phyloP scores from a whole-genome alignment of 148 eudicot species.

The Polygonum maritimum region DNA sequence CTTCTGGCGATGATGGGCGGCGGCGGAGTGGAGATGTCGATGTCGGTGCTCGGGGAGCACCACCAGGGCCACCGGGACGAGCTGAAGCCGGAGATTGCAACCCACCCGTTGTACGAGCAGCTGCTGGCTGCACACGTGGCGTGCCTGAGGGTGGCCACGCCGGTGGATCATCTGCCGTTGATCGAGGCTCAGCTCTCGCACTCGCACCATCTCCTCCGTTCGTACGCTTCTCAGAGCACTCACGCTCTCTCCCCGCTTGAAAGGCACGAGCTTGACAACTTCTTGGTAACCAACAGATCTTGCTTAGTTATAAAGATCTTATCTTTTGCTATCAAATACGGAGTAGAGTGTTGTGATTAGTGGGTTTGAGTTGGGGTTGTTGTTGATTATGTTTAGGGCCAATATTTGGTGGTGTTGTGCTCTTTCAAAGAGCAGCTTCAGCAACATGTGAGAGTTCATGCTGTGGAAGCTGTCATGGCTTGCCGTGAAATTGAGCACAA shows the following conservation, averaged over 20 bases:
- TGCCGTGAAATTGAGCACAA: constrained; percentile 91
- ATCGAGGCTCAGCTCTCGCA: constrained; percentile 78
- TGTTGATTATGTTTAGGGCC: constrained; percentile 31
- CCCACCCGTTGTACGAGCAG: constrained; percentile 80
- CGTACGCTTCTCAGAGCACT: constrained; percentile 44
- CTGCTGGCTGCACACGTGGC: constrained; percentile 75
- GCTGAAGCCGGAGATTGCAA: constrained; percentile 59
- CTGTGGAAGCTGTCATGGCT: constrained; percentile 97
- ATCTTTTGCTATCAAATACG: too few species aligned
- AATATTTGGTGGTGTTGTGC: constrained; percentile 70
- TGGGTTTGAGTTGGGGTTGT: not conserved
- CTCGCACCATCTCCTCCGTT: constrained; percentile 54
- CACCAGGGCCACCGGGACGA: constrained; percentile 16
- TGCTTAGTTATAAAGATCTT: not conserved
- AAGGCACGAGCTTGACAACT: constrained; percentile 84
- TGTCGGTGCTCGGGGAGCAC: constrained; percentile 9
- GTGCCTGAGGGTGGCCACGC: constrained; percentile 85
- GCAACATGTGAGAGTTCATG: constrained; percentile 94
- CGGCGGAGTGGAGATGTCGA: constrained; percentile 14
- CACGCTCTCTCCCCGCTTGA: constrained; percentile 56
- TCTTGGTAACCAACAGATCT: constrained; percentile 38
- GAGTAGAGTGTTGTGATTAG: not conserved
- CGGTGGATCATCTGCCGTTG: constrained; percentile 77
- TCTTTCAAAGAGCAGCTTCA: constrained; percentile 92
- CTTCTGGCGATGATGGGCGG: constrained; percentile 50